A percentile compares a stretch with the other conserved stretches of the same genome.
phyloP scores from a whole-genome alignment of 805 yeast species.

The Nakazawaea wickerhamii region DNA sequence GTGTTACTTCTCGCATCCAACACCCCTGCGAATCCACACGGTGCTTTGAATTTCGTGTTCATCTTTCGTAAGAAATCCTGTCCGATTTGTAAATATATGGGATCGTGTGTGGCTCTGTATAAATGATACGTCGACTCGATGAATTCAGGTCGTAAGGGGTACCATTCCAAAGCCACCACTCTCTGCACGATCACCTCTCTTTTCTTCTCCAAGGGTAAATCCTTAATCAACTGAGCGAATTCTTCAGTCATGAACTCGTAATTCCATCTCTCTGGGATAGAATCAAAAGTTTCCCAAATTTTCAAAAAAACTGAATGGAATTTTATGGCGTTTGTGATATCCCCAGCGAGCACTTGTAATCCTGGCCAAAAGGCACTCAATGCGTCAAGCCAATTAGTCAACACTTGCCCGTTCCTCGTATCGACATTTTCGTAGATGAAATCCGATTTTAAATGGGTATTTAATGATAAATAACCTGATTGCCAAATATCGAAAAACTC shows the following conservation, averaged over 20 bases:
- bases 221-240: constrained; percentile 13
- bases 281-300: constrained; percentile 74
- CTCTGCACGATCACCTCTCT: constrained; percentile 23
- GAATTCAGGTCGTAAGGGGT: constrained; percentile 89
- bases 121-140: constrained; percentile 83
- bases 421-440: constrained; percentile 57
- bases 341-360: constrained; percentile 72
- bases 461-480: constrained; percentile 52
- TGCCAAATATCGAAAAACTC: constrained; percentile 51
- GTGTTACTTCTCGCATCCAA: constrained; percentile 61
- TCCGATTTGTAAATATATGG: constrained; percentile 75
- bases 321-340: constrained; percentile 55
- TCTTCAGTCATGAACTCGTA: constrained; percentile 19
- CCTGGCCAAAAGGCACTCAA: constrained; percentile 89
- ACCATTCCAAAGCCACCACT: constrained; percentile 72
- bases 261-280: constrained; percentile 88
- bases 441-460: constrained; percentile 43
- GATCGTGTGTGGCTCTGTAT: constrained; percentile 81
- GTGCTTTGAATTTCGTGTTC: constrained; percentile 42
- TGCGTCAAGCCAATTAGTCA: constrained; percentile 75
- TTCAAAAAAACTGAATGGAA: constrained; percentile 62
- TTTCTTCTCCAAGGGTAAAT: constrained; percentile 19
- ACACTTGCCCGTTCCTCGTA: constrained; percentile 41
- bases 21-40: constrained; percentile 80
- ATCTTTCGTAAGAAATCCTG: constrained; percentile 54